Evolutionary conservation across 179 eudicot genomes (phyloP).

Genomic region (Heliamphora pulchella): DNA sequence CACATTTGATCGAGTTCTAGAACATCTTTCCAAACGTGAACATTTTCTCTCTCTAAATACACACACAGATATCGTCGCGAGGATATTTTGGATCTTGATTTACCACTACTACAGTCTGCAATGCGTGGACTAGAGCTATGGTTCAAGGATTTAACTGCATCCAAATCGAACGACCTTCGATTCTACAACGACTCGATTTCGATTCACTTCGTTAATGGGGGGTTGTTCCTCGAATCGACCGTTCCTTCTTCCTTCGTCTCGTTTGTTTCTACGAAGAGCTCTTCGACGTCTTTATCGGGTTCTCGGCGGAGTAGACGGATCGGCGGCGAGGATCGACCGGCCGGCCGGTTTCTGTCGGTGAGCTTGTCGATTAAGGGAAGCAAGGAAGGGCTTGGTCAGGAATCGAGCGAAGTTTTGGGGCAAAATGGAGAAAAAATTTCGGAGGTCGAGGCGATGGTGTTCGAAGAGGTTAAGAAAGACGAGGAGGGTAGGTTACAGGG

Average conservation of each 20-base stretch:
- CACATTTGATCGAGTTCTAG: not conserved
- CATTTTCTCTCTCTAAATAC: not conserved
- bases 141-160: constrained; percentile 16
- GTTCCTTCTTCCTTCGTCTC: constrained; percentile 39
- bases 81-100: too few relatives aligned
- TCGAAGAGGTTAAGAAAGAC: constrained; percentile 25
- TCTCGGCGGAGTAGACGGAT: constrained; percentile 20
- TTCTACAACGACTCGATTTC: constrained; percentile 22
- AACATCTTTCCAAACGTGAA: not conserved
- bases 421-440: constrained; percentile 31
- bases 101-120: not conserved
- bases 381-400: constrained; percentile 25
- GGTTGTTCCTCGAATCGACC: constrained; percentile 53
- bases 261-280: constrained; percentile 33
- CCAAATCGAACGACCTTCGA: constrained; percentile 19
- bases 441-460: constrained; percentile 24
- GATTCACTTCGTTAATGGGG: constrained; percentile 20
- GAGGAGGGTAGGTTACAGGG: constrained; percentile 17
- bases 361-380: constrained; percentile 44
- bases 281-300: constrained; percentile 23
- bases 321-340: constrained; percentile 15
- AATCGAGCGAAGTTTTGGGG: constrained; percentile 32
- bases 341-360: constrained; percentile 49
- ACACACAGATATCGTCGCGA: too few relatives aligned
- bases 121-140: constrained; percentile 44